Base-by-base conservation (phyloP, 1,139 yeast genomes). In the Scheffersomyces lignicola region DNA sequence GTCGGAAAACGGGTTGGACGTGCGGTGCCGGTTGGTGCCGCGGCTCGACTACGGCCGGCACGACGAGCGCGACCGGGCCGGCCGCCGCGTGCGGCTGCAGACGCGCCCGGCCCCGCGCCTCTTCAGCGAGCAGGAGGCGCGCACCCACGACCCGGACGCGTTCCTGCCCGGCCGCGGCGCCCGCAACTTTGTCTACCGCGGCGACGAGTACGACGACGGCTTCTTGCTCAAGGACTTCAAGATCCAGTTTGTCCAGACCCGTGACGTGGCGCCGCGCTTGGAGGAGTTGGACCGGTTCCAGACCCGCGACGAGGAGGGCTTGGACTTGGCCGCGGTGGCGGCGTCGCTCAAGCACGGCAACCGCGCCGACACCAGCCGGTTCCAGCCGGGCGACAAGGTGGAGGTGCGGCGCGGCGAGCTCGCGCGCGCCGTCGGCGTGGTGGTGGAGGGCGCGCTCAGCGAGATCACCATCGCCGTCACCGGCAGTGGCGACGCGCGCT, bases 351-450 rank as follows among this genome's bases (percentile, higher is more conserved):
- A 85, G 54, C 78, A 78, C 40, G 73, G 83, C 24, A 57, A 56
- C 33, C 52, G 51, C 28, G 42, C 52, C 17, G 67, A 58, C 20
- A 50, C 62, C 3, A 53, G 60, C 11, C 73, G 79, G 14, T 92
- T 90, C 68, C 96, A 88, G 58, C 88, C 95, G 3, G 97, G 96
- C 46, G 98, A 92, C 56, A 78, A 86, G 52, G 97, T 92, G 34
- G 96, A 90, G 60, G 84, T 92, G 32, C 75, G 85, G 40, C 79
- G 82, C 47, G 98, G 98, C 56, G 98, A 92, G 64, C 97, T 89
- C 63, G 81, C 94, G 26, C 95, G 92, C 40, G 79, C 95, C 39
- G 74, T 77, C 32, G 98, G 97, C 62, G 73, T 76, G 36, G 95
- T 92, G 34, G 62, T 77, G 3, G 76, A 85, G 24, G 79, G 89